These are phyloP conservation scores for Mycosarcoma maydis DNA, from an alignment of 1,284 basidiomycete species.

Conservation along the genomic window DNA sequence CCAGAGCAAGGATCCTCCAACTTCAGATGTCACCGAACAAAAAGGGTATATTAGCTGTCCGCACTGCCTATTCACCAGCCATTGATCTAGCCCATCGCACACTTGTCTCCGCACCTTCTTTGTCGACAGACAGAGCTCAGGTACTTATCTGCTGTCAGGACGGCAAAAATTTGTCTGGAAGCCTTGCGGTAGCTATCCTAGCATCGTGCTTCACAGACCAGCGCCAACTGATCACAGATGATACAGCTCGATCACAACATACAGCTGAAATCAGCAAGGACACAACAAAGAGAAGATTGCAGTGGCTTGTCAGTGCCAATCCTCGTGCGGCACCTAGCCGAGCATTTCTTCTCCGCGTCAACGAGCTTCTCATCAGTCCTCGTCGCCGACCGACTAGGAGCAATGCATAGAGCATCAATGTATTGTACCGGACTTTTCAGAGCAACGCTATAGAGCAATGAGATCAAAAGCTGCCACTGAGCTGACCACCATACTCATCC, in stretches of 20 bases:
- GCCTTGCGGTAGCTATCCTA: conserved; percentile 39
- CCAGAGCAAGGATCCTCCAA: background rate
- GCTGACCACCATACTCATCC: conserved; percentile 70
- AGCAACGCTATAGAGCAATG: no score
- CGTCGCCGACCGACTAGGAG: conserved; percentile 68
- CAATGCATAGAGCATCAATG: background rate
- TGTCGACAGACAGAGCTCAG: background rate
- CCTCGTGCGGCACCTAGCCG: conserved; percentile 79
- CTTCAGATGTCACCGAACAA: conserved; percentile 29
- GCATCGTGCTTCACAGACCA: conserved; percentile 61
- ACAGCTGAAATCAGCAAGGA: conserved; percentile 69
- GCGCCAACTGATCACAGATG: conserved; percentile 18
- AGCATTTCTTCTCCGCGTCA: conserved; percentile 78
- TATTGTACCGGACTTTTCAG: background rate
- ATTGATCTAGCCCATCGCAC: conserved; percentile 26
- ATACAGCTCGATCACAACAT: background rate
- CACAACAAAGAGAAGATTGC: conserved; percentile 75
- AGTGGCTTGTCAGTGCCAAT: conserved; percentile 81
- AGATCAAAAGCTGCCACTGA: conserved; percentile 22
- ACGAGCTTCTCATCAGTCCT: conserved; percentile 80
- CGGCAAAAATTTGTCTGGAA: conserved; percentile 38
- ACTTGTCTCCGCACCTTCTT: background rate
- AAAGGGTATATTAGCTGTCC: conserved; percentile 40
- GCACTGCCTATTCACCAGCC: conserved; percentile 22
- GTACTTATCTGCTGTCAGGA: conserved; percentile 38